Conservation (phyloP, 331 rosid species). For the Acacia pycnantha region DNA sequence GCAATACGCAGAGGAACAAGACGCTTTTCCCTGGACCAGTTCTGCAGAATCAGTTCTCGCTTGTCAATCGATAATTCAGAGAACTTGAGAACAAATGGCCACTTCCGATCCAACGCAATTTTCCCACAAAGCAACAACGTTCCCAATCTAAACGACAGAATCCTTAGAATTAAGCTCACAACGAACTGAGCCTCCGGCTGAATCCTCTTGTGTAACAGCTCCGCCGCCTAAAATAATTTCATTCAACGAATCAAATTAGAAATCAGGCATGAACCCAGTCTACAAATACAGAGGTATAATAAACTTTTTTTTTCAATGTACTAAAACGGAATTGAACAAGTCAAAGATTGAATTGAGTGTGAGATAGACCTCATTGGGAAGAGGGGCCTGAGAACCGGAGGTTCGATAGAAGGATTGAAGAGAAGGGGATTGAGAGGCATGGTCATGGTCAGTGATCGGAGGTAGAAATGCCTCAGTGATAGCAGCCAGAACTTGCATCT, state of each 20-base stretch:
- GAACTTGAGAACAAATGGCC: conserved; percentile 79
- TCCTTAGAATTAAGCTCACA: conserved; percentile 44
- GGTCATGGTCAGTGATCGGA: conserved; percentile 32
- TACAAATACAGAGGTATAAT: not conserved
- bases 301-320: not conserved
- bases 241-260: not conserved
- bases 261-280: not conserved
- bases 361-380: conserved; percentile 73
- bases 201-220: conserved; percentile 48
- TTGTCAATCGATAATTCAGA: conserved; percentile 73
- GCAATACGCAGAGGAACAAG: conserved; percentile 45
- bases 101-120: conserved; percentile 52
- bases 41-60: conserved; percentile 62
- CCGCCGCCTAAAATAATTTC: conserved; percentile 57
- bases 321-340: not conserved
- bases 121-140: conserved; percentile 70
- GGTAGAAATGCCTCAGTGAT: conserved; percentile 77
- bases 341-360: not conserved
- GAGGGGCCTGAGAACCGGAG: conserved; percentile 61
- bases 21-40: conserved; percentile 61
- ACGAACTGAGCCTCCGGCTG: conserved; percentile 41
- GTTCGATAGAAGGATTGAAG: conserved; percentile 44
- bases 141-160: conserved; percentile 71
- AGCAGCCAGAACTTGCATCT: conserved; percentile 60
- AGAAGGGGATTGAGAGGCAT: conserved; percentile 26